Evolutionary conservation across 495 filamentous ascomycete genomes (phyloP), one percentile per base, ranked within the genome.

Genomic region (Podospora appendiculata): DNA sequence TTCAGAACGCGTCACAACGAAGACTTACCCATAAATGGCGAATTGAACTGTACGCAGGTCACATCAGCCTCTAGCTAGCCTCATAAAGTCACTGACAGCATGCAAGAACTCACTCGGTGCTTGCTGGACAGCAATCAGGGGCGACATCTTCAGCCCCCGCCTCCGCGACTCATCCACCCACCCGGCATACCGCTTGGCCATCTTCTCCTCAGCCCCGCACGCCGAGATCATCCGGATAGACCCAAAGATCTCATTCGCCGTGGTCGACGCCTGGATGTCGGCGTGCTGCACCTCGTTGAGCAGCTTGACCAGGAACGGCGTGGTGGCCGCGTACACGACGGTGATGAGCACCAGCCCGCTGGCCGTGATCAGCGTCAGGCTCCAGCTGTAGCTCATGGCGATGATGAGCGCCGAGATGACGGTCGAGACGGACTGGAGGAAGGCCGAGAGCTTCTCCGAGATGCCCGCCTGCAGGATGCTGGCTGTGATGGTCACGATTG

Each of bases 381-480:
- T 73, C 81, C 81, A 83, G 48, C 70, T 77, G 50, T 75, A 76
- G 13, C 60, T 70, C 62, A 79, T 83, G 5, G 78, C 80, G 32
- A 85, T 72, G 36, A 78, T 58, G 17, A 81, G 67, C 0, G 80
- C 76, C 0, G 75, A 57, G 3, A 80, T 45, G 34, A 81, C 55
- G 41, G 79, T 70, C 0, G 80, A 65, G n/a, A 73, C 46, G 19
- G 69, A 78, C 59, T 84, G 79, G 17, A 84, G 62, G 9, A 80
- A 66, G 11, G 66, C 64, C 1, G 70, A 74, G 6, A 85, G 67
- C 52, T 80, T 82, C 53, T 85, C 81, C 0, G 84, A 86, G 39
- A 89, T 81, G 34, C 84, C 84, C 33, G 79, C 65, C 53, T 89
- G 84, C 34, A 89, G 66, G 0, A 76, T 72, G 54, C 86, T 87